Evolutionary conservation across 768 basidiomycete species (phyloP).

Genomic region (Phaffia tasmanica): DNA sequence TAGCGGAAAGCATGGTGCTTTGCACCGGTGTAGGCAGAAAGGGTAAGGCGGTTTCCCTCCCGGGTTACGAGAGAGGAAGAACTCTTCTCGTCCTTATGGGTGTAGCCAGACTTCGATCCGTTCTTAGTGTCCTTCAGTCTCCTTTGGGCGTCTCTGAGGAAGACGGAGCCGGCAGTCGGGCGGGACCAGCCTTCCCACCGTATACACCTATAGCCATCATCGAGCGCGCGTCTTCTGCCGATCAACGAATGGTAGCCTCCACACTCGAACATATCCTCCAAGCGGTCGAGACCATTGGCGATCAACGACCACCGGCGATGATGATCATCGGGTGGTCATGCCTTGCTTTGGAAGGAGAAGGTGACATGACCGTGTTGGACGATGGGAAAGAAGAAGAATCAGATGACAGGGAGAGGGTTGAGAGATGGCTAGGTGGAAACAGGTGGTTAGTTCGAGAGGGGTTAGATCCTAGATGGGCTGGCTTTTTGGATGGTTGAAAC

Average conservation of each 20-base stretch:
- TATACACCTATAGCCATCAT: conserved; percentile 80
- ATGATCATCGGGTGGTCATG: conserved; percentile 89
- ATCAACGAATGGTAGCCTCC: conserved; percentile 72
- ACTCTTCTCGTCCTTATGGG: conserved; percentile 90
- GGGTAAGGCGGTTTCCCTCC: conserved; percentile 71
- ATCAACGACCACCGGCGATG: conserved; percentile 92
- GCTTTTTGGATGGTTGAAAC: no score
- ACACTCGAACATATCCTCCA: conserved; percentile 61
- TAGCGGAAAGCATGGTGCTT: conserved; percentile 74
- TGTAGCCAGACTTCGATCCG: conserved; percentile 66
- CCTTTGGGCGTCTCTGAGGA: conserved; percentile 24
- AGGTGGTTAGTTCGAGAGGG: no score
- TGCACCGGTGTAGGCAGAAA: conserved; percentile 88
- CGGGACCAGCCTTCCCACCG: conserved; percentile 56
- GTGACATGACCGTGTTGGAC: conserved; percentile 62
- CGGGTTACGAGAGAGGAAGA: conserved; percentile 69
- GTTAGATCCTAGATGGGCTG: no score
- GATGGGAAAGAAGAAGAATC: conserved; percentile 36
- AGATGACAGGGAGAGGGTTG: conserved; percentile 37
- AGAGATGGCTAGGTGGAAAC: conserved; percentile 26
- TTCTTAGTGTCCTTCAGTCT: conserved; percentile 52
- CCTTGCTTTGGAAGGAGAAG: conserved; percentile 58
- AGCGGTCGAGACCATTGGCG: conserved; percentile 62
- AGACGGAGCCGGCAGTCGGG: conserved; percentile 39
- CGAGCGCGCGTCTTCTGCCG: conserved; percentile 85